Evolutionary conservation across 176 grass and related monocot species (phyloP).

Genomic region (Triticum timopheevii): DNA sequence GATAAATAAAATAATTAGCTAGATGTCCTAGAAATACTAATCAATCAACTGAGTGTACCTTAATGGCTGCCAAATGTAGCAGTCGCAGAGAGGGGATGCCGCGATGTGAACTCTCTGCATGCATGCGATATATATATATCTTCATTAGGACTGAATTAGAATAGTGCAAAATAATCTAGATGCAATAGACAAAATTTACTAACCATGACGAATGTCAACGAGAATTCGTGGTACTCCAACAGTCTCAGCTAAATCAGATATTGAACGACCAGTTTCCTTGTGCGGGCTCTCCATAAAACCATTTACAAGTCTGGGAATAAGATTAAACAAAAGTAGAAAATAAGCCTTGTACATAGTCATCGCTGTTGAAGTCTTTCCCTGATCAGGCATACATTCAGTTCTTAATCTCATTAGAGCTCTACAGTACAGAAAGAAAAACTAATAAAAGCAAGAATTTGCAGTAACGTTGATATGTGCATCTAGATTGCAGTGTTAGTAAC

Average conservation of each 20-base stretch:
- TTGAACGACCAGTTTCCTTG: slow-evolving; percentile 74
- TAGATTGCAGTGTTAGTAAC: not conserved
- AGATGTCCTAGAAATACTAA: not conserved
- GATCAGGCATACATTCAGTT: slow-evolving; percentile 13
- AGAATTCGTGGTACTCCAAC: slow-evolving; percentile 85
- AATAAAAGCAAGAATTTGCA: not conserved
- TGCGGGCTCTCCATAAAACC: slow-evolving; percentile 62
- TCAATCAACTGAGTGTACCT: slow-evolving; percentile 46
- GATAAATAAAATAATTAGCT: not conserved
- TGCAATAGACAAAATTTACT: slow-evolving; percentile 18
- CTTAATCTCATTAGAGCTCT: not conserved
- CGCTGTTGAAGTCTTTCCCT: not conserved
- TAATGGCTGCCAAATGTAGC: slow-evolving; percentile 64
- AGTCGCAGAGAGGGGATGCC: slow-evolving; percentile 72
- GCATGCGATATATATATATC: slow-evolving; percentile 10
- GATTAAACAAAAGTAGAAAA: not conserved
- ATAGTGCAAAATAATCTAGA: not conserved
- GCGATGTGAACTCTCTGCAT: slow-evolving; percentile 86
- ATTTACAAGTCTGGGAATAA: slow-evolving; percentile 81
- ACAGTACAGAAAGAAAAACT: not conserved
- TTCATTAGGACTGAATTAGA: slow-evolving; percentile 8
- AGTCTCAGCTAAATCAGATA: slow-evolving; percentile 73
- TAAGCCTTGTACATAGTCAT: not conserved
- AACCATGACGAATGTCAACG: slow-evolving; percentile 96
- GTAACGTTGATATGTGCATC: not conserved